phyloP scores from a whole-genome alignment of 371 early-diverging fungal species.

The Haplosporangium sp. region DNA sequence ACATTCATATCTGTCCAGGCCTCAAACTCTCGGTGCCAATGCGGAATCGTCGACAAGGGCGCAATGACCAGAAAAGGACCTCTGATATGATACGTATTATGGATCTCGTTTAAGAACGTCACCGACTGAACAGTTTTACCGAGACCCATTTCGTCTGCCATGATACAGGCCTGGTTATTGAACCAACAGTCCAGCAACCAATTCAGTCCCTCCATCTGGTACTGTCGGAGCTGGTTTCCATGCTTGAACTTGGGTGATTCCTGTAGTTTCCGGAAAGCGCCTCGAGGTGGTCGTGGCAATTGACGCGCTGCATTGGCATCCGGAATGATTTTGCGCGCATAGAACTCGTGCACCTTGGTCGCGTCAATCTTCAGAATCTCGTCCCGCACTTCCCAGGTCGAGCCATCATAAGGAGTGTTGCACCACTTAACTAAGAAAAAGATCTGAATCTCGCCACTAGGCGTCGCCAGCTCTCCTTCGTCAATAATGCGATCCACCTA shows the following conservation, averaged over 20 bases:
- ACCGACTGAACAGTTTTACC: conserved; percentile 90
- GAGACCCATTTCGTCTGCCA: conserved; percentile 91
- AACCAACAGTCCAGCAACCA: conserved; percentile 81
- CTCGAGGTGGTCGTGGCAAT: conserved; percentile 63
- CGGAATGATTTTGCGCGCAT: conserved; percentile 62
- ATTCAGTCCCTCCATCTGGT: conserved; percentile 81
- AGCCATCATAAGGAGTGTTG: conserved; percentile 85
- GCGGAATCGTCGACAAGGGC: conserved; percentile 81
- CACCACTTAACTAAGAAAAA: conserved; percentile 94
- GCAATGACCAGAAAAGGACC: conserved; percentile 85
- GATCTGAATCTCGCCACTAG: conserved; percentile 65
- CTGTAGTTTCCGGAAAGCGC: conserved; percentile 70
- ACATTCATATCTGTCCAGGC: conserved; percentile 84
- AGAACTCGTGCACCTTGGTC: conserved; percentile 63
- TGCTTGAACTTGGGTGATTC: conserved; percentile 77
- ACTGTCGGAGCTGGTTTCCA: conserved; percentile 75
- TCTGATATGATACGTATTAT: conserved; percentile 66
- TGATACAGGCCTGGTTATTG: conserved; percentile 73
- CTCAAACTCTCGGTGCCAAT: conserved; percentile 82
- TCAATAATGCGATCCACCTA: conserved; percentile 86
- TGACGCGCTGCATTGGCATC: conserved; percentile 58
- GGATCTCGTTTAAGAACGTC: conserved; percentile 75
- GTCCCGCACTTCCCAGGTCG: conserved; percentile 90
- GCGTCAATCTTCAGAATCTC: conserved; percentile 64
- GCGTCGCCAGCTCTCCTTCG: conserved; percentile 79